phyloP scores from a whole-genome alignment of 1,139 yeast species.

The Candida sanyaensis region DNA sequence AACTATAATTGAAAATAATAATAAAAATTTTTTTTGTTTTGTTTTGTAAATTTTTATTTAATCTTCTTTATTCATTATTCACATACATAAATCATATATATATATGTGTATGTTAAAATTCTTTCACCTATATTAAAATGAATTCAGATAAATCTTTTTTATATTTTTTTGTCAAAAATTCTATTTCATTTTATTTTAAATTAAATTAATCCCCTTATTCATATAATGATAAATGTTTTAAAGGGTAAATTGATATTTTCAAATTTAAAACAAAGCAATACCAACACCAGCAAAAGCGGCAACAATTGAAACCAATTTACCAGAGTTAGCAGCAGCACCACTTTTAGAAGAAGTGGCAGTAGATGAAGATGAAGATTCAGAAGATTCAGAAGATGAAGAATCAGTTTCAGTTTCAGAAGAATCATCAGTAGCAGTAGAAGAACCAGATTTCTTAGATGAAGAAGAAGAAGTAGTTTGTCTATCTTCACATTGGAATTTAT shows the following conservation, averaged over 20 bases:
- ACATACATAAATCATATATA: too few species aligned
- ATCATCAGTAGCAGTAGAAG: slow-evolving; percentile 23
- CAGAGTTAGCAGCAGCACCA: slow-evolving; percentile 31
- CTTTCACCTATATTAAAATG: too few species aligned
- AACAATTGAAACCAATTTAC: slow-evolving; percentile 51
- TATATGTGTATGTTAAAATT: too few species aligned
- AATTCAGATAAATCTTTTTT: background rate
- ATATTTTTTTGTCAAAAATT: background rate
- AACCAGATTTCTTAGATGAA: slow-evolving; percentile 42
- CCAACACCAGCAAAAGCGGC: slow-evolving; percentile 66
- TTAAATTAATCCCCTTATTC: background rate
- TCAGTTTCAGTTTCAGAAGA: slow-evolving; percentile 25
- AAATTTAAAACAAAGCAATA: slow-evolving; percentile 58
- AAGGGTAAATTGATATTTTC: too few species aligned
- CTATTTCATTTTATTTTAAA: background rate
- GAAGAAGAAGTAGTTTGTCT: slow-evolving; percentile 49
- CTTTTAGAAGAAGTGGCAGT: slow-evolving; percentile 19
- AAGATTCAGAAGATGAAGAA: slow-evolving; percentile 24
- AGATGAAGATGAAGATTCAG: slow-evolving; percentile 24
- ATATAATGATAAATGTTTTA: too few species aligned
- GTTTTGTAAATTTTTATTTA: too few species aligned
- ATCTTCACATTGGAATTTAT: slow-evolving; percentile 81
- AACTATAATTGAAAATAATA: too few species aligned
- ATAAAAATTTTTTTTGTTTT: too few species aligned
- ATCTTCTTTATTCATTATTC: background rate